Evolutionary conservation across 164 flowering plant genomes (phyloP).

Genomic region (Vitis rotundifolia): DNA sequence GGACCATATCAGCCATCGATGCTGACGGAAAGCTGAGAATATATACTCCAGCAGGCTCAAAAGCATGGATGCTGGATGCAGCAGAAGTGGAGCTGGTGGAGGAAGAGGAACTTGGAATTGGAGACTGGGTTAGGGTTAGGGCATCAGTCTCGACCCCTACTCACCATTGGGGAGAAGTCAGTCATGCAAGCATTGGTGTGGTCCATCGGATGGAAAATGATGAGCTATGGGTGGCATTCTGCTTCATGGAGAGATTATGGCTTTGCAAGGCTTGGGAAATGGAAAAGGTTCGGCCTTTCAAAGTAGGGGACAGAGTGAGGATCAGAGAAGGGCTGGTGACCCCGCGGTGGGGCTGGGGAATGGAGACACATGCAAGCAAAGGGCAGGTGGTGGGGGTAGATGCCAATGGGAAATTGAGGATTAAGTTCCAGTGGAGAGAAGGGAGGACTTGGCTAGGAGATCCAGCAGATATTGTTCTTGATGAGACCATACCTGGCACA

Average conservation of each 20-base stretch:
- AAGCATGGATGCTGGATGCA: slow-evolving; percentile 93
- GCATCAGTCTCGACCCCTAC: slow-evolving; percentile 63
- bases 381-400: slow-evolving; percentile 91
- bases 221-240: slow-evolving; percentile 89
- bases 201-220: slow-evolving; percentile 79
- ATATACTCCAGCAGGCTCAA: slow-evolving; percentile 81
- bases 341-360: slow-evolving; percentile 99
- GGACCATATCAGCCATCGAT: slow-evolving; percentile 79
- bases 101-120: slow-evolving; percentile 66
- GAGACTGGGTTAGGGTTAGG: slow-evolving; percentile 88
- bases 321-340: slow-evolving; percentile 74
- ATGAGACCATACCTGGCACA: slow-evolving; percentile 27
- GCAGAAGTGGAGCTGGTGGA: slow-evolving; percentile 80
- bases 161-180: slow-evolving; percentile 95
- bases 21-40: slow-evolving; percentile 92
- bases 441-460: slow-evolving; percentile 93
- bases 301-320: slow-evolving; percentile 79
- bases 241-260: slow-evolving; percentile 92
- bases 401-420: slow-evolving; percentile 91
- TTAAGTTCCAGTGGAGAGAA: slow-evolving; percentile 90
- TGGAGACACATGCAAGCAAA: slow-evolving; percentile 94
- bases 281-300: slow-evolving; percentile 76
- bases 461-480: slow-evolving; percentile 92
- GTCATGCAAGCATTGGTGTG: slow-evolving; percentile 79
- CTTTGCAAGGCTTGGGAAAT: slow-evolving; percentile 77